Percentiles rank a stretch among this genome's conserved stretches.
Evolutionary conservation across 2,329 filamentous ascomycete species (phyloP).

Genomic region (Mycosphaerelloides madeirae): DNA sequence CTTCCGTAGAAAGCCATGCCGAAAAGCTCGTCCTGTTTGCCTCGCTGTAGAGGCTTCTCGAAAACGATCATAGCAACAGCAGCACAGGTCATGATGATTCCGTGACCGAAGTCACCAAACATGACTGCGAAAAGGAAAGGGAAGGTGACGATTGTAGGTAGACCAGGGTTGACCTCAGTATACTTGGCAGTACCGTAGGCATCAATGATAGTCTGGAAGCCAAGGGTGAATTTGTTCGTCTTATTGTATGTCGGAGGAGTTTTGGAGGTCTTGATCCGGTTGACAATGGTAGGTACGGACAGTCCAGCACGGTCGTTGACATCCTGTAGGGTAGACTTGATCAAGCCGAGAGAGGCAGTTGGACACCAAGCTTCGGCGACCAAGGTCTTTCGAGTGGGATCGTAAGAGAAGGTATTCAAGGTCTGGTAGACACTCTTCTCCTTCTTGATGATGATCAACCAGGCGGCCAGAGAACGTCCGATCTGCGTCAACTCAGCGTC

Average conservation of each 20-base stretch:
- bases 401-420: constrained; percentile 93
- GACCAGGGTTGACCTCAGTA: constrained; percentile 90
- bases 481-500: constrained; percentile 92
- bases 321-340: constrained; percentile 90
- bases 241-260: constrained; percentile 95
- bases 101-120: constrained; percentile 98
- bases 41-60: constrained; percentile 73
- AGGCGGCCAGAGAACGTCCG: constrained; percentile 83
- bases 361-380: constrained; percentile 98
- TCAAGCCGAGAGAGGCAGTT: constrained; percentile 79
- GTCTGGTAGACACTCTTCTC: constrained; percentile 97
- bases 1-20: constrained; percentile 98
- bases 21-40: constrained; percentile 95
- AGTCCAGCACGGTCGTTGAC: constrained; percentile 94
- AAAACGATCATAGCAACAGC: constrained; percentile 93
- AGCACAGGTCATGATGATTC: constrained; percentile 77
- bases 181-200: constrained; percentile 98
- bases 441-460: constrained; percentile 97
- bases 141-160: constrained; percentile 94
- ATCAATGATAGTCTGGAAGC: constrained; percentile 98
- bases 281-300: constrained; percentile 97
- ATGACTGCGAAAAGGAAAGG: constrained; percentile 99
- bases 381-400: constrained; percentile 88
- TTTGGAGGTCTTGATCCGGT: constrained; percentile 95
- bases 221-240: constrained; percentile 97